Conservation (phyloP, 148 eudicot species). For the Dysphania ambrosioides region DNA sequence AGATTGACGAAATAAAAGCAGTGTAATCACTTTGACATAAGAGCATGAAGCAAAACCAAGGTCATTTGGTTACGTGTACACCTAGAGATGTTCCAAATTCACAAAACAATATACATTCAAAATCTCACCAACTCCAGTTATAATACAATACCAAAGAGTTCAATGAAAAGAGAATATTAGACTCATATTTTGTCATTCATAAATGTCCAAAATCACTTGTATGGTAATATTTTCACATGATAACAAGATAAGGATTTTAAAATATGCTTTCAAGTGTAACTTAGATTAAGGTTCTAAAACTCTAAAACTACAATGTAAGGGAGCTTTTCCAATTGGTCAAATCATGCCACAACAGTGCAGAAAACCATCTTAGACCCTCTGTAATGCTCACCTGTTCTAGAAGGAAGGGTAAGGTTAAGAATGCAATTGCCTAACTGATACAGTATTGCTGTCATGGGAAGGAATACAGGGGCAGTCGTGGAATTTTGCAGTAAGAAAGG, state of each 20-base stretch:
- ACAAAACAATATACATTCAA: neutral
- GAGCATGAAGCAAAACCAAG: too few relatives aligned
- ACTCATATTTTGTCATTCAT: neutral
- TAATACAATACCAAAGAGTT: neutral
- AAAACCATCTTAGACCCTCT: neutral
- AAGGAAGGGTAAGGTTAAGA: neutral
- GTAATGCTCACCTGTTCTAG: too few relatives aligned
- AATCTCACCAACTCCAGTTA: neutral
- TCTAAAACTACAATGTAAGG: neutral
- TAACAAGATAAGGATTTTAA: too few relatives aligned
- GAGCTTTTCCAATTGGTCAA: too few relatives aligned
- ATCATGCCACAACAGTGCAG: neutral
- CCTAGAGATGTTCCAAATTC: neutral
- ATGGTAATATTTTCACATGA: neutral
- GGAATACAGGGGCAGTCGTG: neutral
- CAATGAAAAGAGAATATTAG: neutral
- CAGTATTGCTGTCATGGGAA: neutral
- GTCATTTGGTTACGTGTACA: neutral
- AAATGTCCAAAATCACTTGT: neutral
- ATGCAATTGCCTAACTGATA: too few relatives aligned
- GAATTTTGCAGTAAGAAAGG: neutral
- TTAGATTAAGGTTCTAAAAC: neutral
- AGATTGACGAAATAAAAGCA: neutral
- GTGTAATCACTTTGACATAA: neutral
- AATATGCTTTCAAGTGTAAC: neutral